Conservation (phyloP, 2,329 filamentous ascomycete genomes). For the Calonectria pseudoreteaudii region DNA sequence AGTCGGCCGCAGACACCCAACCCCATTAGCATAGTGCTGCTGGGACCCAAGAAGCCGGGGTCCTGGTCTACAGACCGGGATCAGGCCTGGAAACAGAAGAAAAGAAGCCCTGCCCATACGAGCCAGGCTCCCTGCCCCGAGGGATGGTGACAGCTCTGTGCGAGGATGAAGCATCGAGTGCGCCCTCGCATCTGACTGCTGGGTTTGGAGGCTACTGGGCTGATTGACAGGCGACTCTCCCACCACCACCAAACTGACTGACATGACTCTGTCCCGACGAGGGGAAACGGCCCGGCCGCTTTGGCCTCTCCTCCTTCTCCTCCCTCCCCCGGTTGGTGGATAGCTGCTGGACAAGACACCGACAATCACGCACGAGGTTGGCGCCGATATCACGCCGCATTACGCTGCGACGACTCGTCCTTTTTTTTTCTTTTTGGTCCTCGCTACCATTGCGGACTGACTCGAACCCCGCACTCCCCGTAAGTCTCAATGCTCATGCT, state of each 20-base stretch:
- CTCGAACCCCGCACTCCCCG: slow-evolving; percentile 12
- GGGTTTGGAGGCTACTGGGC: slow-evolving; percentile 8
- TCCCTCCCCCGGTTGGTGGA: not conserved
- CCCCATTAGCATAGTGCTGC: not conserved
- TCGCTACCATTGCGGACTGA: not conserved
- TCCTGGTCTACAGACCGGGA: not conserved
- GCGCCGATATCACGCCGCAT: slow-evolving; percentile 7
- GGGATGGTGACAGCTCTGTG: not conserved
- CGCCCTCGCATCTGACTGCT: slow-evolving; percentile 5
- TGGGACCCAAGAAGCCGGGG: slow-evolving; percentile 8
- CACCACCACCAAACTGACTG: slow-evolving; percentile 17
- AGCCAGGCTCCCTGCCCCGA: slow-evolving; percentile 2
- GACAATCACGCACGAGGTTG: slow-evolving; percentile 1
- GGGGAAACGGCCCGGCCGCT: not conserved
- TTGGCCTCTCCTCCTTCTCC: not conserved
- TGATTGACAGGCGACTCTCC: slow-evolving; percentile 25
- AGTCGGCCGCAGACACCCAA: too few relatives aligned
- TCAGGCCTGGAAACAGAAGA: slow-evolving; percentile 14
- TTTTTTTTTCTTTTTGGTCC: not conserved
- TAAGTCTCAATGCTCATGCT: not conserved
- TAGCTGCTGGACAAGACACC: not conserved
- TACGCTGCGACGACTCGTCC: not conserved
- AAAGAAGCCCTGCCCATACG: slow-evolving; percentile 17
- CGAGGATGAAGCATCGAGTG: slow-evolving; percentile 8
- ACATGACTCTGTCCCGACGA: slow-evolving; percentile 8